A percentile compares a stretch with the other conserved stretches of the same genome.
Evolutionary conservation across 441 rosid species (phyloP).

Genomic region (Raphanus hybrid): DNA sequence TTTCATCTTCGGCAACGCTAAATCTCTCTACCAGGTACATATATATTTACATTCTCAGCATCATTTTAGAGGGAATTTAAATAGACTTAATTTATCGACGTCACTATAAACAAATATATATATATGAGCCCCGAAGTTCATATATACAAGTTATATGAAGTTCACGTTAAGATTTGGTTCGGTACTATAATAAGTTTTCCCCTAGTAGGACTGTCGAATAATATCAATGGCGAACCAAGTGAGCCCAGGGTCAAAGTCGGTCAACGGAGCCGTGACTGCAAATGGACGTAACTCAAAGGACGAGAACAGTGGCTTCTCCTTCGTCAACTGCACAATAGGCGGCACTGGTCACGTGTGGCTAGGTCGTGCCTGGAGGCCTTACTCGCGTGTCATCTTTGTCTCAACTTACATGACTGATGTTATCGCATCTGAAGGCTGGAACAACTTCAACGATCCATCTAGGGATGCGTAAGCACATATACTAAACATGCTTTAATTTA

Average conservation of each 20-base stretch:
- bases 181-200: background rate
- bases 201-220: slow-evolving; percentile 57
- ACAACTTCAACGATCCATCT: slow-evolving; percentile 58
- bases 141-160: background rate
- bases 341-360: slow-evolving; percentile 86
- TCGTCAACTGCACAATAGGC: slow-evolving; percentile 65
- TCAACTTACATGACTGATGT: slow-evolving; percentile 70
- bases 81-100: background rate
- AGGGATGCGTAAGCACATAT: slow-evolving; percentile 62
- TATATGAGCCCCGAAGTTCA: background rate
- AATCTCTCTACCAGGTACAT: slow-evolving; percentile 70
- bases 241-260: slow-evolving; percentile 55
- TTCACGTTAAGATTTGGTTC: background rate
- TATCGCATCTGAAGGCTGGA: slow-evolving; percentile 74
- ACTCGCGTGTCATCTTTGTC: slow-evolving; percentile 74
- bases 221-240: slow-evolving; percentile 80
- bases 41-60: background rate
- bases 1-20: slow-evolving; percentile 84
- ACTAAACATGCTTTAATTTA: background rate
- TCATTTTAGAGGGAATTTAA: no score
- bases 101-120: background rate
- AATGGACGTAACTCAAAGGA: slow-evolving; percentile 75
- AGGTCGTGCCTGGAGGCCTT: slow-evolving; percentile 90
- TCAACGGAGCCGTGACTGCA: slow-evolving; percentile 85
- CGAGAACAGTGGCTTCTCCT: slow-evolving; percentile 75